These are phyloP conservation scores for Trichoderma arundinaceum DNA, from an alignment of 2,329 filamentous ascomycete species.

Conservation along the genomic window DNA sequence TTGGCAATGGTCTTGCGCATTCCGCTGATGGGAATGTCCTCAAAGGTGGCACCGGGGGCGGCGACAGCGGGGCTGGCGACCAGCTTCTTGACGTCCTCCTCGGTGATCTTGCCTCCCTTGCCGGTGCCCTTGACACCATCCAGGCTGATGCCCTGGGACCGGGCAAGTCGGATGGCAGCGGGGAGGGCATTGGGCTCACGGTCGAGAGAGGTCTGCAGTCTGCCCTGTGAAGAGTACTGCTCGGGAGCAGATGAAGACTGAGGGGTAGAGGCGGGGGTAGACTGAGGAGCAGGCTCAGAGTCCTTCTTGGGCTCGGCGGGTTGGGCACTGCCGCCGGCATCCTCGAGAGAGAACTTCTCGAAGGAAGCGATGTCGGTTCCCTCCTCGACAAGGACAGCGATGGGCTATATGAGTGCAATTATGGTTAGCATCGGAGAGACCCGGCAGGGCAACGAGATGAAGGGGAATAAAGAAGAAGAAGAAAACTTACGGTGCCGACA, in stretches of 20 bases:
- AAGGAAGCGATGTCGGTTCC: slow-evolving; percentile 86
- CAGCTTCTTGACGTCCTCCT: slow-evolving; percentile 91
- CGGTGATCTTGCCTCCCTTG: slow-evolving; percentile 83
- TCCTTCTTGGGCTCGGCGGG: slow-evolving; percentile 69
- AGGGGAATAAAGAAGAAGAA: slow-evolving; percentile 32
- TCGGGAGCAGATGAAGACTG: slow-evolving; percentile 60
- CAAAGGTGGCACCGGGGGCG: slow-evolving; percentile 70
- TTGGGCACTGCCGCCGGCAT: slow-evolving; percentile 82
- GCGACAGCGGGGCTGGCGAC: slow-evolving; percentile 59
- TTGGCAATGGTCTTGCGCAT: slow-evolving; percentile 99
- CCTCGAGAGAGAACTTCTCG: slow-evolving; percentile 83
- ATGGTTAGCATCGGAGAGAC: slow-evolving; percentile 25
- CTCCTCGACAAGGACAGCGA: slow-evolving; percentile 93
- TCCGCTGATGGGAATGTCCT: slow-evolving; percentile 81
- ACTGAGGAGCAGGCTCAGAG: slow-evolving; percentile 65
- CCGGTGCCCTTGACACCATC: slow-evolving; percentile 85
- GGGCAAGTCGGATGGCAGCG: slow-evolving; percentile 79
- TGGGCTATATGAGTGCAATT: slow-evolving; percentile 67
- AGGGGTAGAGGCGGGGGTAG: slow-evolving; percentile 56
- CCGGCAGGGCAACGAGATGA: neutral
- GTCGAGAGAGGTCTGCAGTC: slow-evolving; percentile 82
- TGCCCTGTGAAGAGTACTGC: slow-evolving; percentile 76
- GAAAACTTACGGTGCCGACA: slow-evolving; percentile 83
- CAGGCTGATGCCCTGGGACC: slow-evolving; percentile 81
- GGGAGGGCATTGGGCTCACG: slow-evolving; percentile 76